Conservation (phyloP, 345 rosid species). For the Litchi chinensis region DNA sequence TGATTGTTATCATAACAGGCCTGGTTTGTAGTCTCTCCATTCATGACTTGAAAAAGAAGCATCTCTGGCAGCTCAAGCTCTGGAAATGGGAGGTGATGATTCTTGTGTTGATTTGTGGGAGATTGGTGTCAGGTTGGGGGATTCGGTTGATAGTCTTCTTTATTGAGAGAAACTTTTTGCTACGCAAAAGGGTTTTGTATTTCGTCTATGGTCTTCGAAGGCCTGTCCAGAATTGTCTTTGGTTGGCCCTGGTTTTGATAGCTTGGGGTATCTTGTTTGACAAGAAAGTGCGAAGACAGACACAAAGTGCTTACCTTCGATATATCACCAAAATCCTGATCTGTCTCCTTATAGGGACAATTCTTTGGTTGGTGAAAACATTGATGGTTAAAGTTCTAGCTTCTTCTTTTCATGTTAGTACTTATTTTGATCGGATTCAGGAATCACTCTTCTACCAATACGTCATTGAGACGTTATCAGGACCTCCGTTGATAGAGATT, state of each 20-base stretch:
- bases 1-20: conserved; percentile 53
- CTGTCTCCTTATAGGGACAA: conserved; percentile 64
- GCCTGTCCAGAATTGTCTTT: conserved; percentile 84
- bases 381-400: conserved; percentile 80
- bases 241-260: conserved; percentile 73
- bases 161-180: conserved; percentile 73
- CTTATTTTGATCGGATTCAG: conserved; percentile 91
- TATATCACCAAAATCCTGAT: conserved; percentile 66
- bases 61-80: conserved; percentile 56
- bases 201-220: conserved; percentile 79
- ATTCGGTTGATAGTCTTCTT: conserved; percentile 70
- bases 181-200: conserved; percentile 73
- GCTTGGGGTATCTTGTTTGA: conserved; percentile 79
- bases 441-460: conserved; percentile 78
- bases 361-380: conserved; percentile 86
- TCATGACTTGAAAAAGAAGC: conserved; percentile 29
- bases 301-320: conserved; percentile 32
- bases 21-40: conserved; percentile 53
- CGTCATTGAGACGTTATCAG: conserved; percentile 79
- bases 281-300: conserved; percentile 47
- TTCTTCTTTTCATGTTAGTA: conserved; percentile 87
- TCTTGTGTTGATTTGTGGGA: conserved; percentile 78
- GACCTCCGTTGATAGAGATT: conserved; percentile 70
- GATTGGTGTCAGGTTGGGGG: conserved; percentile 91
- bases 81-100: conserved; percentile 92